Evolutionary conservation across 139 green algal genomes (phyloP), one percentile per base, ranked within the genome.

Genomic region (Edaphochlamys debaryana): DNA sequence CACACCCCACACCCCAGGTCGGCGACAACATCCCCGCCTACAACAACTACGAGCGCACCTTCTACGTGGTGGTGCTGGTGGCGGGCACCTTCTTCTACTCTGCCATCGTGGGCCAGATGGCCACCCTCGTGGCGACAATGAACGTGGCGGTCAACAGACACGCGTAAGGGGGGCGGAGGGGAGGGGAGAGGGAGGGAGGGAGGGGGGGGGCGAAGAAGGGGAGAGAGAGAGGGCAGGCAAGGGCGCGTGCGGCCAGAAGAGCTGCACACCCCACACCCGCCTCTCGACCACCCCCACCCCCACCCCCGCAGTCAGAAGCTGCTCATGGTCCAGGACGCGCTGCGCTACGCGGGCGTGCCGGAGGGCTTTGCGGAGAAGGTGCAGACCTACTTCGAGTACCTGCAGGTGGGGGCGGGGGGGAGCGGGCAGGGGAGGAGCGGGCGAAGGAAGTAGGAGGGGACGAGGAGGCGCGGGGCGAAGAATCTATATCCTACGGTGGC

Each of bases 1-100:
- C n/a, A n/a, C n/a, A n/a, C n/a, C n/a, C n/a, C n/a, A n/a, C n/a
- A n/a, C n/a, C n/a, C 7, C 37, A 83, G 82, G 67, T 87, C n/a
- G 82, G 82, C 52, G 82, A 87, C 34, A 87, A 87, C 72, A 37
- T 87, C 20, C 20, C 38, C 3, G 48, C 82, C 23, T 81, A 87
- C 71, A 87, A 87, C 73, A 82, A 87, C 66, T 70, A 69, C 30
- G 80, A 86, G 56, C 80, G 80, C 69, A 71, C 70, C 22, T 86
- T 79, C 41, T 71, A 58, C 38, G 63, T 71, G 9, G 1, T 86
- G 3, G 80, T 86, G 6, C 56, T 80, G 22, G 42, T 86, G 36
- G 56, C n/a, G 41, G 58, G 80, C 22, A 80, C 69, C 29, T 76
- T 86, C 58, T 66, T 86, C 50, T 86, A 86, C 80, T 60, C 32